phyloP scores from a whole-genome alignment of 2,329 filamentous ascomycete genomes.

The Colletotrichum falcatum region DNA sequence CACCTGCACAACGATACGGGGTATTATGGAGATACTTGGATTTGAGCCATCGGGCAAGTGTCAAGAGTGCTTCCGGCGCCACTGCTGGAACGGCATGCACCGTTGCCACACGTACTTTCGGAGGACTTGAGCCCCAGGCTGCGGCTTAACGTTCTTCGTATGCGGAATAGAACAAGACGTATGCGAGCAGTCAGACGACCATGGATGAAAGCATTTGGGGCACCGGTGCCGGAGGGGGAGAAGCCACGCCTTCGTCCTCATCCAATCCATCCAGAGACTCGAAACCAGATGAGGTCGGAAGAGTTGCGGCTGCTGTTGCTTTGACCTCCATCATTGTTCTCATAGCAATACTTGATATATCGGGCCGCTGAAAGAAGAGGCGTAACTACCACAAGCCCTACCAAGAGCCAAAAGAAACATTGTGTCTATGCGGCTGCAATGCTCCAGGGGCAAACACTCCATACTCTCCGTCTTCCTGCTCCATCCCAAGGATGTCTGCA shows the following conservation, averaged over 20 bases:
- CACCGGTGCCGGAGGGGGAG: background rate
- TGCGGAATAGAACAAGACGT: constrained; percentile 44
- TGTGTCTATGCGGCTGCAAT: constrained; percentile 26
- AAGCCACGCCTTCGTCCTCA: background rate
- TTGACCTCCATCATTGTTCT: constrained; percentile 17
- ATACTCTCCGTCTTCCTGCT: constrained; percentile 10
- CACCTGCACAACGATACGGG: constrained; percentile 81
- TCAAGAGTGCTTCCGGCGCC: constrained; percentile 44
- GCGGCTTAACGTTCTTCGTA: constrained; percentile 44
- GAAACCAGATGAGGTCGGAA: background rate
- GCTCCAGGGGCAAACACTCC: constrained; percentile 14
- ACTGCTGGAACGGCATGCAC: constrained; percentile 46
- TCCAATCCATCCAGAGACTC: background rate
- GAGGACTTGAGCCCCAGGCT: constrained; percentile 42
- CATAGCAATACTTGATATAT: constrained; percentile 7
- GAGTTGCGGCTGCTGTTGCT: constrained; percentile 11
- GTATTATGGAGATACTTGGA: constrained; percentile 66
- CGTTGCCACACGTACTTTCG: constrained; percentile 32
- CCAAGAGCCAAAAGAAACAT: constrained; percentile 12
- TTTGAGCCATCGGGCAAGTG: constrained; percentile 44
- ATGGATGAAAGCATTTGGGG: constrained; percentile 1
- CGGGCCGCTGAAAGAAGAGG: no score
- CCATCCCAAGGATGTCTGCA: constrained; percentile 18
- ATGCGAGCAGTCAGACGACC: constrained; percentile 18
- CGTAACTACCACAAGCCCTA: background rate